Percentiles rank a stretch among this genome's conserved stretches.
Conservation (phyloP, 208 protist genomes). For the Acanthamoeba triangularis region DNA sequence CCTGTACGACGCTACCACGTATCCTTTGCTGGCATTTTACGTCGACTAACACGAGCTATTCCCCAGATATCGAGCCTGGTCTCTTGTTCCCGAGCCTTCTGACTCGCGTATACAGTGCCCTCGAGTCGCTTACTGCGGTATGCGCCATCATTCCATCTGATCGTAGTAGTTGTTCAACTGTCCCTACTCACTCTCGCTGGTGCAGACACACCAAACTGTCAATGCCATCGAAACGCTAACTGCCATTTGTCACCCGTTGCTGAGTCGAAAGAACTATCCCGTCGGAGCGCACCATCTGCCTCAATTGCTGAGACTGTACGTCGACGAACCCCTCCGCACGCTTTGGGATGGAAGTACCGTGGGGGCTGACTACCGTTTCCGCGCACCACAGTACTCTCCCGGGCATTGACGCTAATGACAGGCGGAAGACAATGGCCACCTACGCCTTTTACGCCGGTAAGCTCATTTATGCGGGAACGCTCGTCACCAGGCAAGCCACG, state of each 20-base stretch:
- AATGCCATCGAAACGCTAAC: constrained; percentile 53
- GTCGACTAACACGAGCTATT: neutral
- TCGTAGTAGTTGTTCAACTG: too few relatives aligned
- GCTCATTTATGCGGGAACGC: neutral
- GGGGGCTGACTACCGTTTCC: neutral
- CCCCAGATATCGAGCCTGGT: constrained; percentile 48
- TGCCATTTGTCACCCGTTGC: constrained; percentile 12
- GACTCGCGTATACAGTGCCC: neutral
- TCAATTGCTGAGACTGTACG: constrained; percentile 55
- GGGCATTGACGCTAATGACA: constrained; percentile 64
- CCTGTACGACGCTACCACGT: constrained; percentile 26
- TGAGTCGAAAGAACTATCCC: constrained; percentile 62
- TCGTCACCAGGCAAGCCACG: neutral
- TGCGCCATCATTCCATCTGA: neutral
- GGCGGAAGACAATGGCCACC: constrained; percentile 57
- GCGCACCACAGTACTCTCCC: constrained; percentile 31
- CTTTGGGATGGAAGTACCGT: neutral
- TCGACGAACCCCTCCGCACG: neutral
- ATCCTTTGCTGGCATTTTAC: neutral
- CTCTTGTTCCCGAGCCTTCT: constrained; percentile 27
- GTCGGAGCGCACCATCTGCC: constrained; percentile 11
- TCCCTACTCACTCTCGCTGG: neutral
- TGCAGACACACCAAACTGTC: constrained; percentile 59
- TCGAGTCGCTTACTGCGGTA: constrained; percentile 66
- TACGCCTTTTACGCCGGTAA: constrained; percentile 59